phyloP scores from a whole-genome alignment of 352 stramenopile genomes.

The Pythium aquatile region DNA sequence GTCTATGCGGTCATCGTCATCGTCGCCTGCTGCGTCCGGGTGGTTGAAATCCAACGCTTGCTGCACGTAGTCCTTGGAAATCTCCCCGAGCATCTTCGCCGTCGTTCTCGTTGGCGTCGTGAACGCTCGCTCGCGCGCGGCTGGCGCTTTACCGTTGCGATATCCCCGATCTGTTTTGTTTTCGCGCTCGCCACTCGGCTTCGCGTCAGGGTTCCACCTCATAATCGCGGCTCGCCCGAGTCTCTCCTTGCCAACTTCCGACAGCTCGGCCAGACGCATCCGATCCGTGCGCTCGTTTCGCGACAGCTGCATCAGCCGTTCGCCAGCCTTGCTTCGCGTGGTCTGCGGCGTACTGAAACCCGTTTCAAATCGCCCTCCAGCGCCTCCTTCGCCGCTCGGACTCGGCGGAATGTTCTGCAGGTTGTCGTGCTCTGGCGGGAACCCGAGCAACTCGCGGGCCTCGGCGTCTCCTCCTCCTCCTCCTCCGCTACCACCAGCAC shows the following conservation, averaged over 20 bases:
- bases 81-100: constrained; percentile 57
- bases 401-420: constrained; percentile 27
- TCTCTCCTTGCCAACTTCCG: constrained; percentile 60
- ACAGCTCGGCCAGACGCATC: constrained; percentile 77
- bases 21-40: constrained; percentile 21
- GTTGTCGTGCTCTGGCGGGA: constrained; percentile 13
- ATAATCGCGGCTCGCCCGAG: constrained; percentile 34
- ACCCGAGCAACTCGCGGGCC: neutral
- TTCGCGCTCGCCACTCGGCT: constrained; percentile 13
- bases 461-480: constrained; percentile 7
- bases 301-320: constrained; percentile 51
- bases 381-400: neutral
- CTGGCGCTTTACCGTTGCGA: constrained; percentile 5
- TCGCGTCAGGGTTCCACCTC: constrained; percentile 46
- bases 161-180: constrained; percentile 17
- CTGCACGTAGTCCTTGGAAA: constrained; percentile 73
- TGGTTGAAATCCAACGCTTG: constrained; percentile 69
- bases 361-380: constrained; percentile 21
- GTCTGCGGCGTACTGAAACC: constrained; percentile 39
- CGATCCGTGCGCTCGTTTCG: constrained; percentile 60
- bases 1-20: constrained; percentile 15
- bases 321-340: constrained; percentile 35
- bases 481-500: neutral
- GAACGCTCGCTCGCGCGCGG: constrained; percentile 25
- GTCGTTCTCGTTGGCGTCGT: constrained; percentile 44